phyloP scores from a whole-genome alignment of 2,329 filamentous ascomycete genomes.

The Fusarium sp. region DNA sequence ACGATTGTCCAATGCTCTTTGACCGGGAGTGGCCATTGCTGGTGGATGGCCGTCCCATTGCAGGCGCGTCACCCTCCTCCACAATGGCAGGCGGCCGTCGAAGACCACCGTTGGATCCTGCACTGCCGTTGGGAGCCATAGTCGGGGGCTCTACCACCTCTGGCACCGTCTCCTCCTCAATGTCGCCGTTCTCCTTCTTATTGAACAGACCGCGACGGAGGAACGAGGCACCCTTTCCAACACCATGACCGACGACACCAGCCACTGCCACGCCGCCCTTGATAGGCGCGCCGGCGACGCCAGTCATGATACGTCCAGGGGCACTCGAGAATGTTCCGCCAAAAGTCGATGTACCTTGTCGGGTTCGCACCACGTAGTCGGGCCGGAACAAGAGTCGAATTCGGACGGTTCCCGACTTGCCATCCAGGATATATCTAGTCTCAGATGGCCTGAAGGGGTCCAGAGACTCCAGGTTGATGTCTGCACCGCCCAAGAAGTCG shows the following conservation, averaged over 20 bases:
- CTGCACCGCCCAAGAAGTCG: constrained; percentile 84
- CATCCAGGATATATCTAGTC: constrained; percentile 80
- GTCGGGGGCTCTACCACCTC: constrained; percentile 57
- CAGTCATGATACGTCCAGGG: constrained; percentile 88
- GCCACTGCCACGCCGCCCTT: constrained; percentile 88
- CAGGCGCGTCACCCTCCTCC: constrained; percentile 44
- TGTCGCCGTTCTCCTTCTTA: constrained; percentile 74
- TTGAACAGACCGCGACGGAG: constrained; percentile 85
- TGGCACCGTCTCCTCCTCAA: constrained; percentile 57
- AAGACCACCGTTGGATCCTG: constrained; percentile 53
- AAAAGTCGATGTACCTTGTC: constrained; percentile 94
- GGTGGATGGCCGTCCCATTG: constrained; percentile 37
- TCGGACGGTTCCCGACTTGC: constrained; percentile 87
- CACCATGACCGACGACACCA: constrained; percentile 78
- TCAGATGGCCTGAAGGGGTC: constrained; percentile 89
- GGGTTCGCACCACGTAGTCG: constrained; percentile 86
- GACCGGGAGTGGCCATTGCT: constrained; percentile 61
- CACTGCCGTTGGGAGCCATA: constrained; percentile 48
- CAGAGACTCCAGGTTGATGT: constrained; percentile 81
- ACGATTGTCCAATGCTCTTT: constrained; percentile 73
- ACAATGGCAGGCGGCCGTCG: constrained; percentile 56
- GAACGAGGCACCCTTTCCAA: constrained; percentile 92
- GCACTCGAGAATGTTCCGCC: constrained; percentile 87
- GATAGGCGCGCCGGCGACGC: constrained; percentile 87
- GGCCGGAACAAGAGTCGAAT: constrained; percentile 92